Evolutionary conservation across 164 flowering plant genomes (phyloP).

Genomic region (Litsea cubeba): DNA sequence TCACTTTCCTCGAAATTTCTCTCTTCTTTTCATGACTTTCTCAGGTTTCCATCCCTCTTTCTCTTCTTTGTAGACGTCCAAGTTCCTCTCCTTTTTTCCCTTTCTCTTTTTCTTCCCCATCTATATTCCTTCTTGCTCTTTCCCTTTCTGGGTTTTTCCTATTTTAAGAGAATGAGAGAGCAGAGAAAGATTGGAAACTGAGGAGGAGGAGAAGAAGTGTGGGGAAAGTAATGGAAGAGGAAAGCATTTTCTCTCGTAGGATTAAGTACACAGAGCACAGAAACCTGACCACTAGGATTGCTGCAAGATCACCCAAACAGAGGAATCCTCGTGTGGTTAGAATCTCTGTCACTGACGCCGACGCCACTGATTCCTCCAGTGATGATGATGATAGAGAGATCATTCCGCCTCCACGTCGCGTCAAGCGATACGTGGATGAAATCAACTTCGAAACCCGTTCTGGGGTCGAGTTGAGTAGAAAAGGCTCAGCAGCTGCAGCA

Average conservation of each 20-base stretch:
- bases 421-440: slow-evolving; percentile 58
- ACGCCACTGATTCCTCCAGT: slow-evolving; percentile 88
- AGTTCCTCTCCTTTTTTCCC: neutral
- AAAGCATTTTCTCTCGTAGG: slow-evolving; percentile 12
- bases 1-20: slow-evolving; percentile 13
- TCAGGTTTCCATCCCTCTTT: neutral
- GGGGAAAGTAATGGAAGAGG: slow-evolving; percentile 6
- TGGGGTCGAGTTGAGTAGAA: slow-evolving; percentile 12
- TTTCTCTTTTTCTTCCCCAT: neutral
- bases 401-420: slow-evolving; percentile 26
- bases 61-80: neutral
- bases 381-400: slow-evolving; percentile 59
- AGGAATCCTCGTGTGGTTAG: slow-evolving; percentile 41
- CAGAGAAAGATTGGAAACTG: slow-evolving; percentile 15
- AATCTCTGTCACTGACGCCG: slow-evolving; percentile 60
- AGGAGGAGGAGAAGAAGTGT: slow-evolving; percentile 8
- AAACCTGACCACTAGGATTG: slow-evolving; percentile 18
- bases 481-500: too few relatives aligned
- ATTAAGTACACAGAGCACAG: slow-evolving; percentile 49
- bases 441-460: slow-evolving; percentile 31
- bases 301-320: neutral
- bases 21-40: neutral
- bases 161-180: neutral
- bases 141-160: neutral
- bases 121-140: neutral